A percentile compares a stretch with the other conserved stretches of the same genome.
Evolutionary conservation across 768 basidiomycete genomes (phyloP).

Genomic region (Chlorophyllum brunneum): DNA sequence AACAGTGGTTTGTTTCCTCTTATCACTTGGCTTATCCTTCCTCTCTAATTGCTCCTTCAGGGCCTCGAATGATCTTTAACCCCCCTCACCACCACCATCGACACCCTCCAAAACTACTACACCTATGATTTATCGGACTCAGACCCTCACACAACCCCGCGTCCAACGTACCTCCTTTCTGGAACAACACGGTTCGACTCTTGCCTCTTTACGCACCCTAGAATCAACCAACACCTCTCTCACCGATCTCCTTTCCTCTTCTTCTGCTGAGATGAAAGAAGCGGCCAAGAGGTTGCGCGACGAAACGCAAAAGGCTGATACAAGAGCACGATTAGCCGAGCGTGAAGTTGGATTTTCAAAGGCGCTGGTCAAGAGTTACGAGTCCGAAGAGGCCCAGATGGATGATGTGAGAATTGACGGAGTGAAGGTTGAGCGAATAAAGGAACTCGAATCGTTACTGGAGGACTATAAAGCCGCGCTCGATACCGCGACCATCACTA

Average conservation of each 20-base stretch:
- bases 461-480: conserved; percentile 52
- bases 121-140: conserved; percentile 48
- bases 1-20: conserved; percentile 45
- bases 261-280: conserved; percentile 31
- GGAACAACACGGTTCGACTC: conserved; percentile 61
- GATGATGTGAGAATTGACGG: conserved; percentile 28
- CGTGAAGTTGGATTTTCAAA: conserved; percentile 64
- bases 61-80: conserved; percentile 30
- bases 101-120: conserved; percentile 32
- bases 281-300: conserved; percentile 38
- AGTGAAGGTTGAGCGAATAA: conserved; percentile 39
- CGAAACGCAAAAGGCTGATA: conserved; percentile 26
- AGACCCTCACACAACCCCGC: conserved; percentile 56
- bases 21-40: conserved; percentile 5
- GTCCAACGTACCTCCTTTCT: conserved; percentile 58
- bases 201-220: conserved; percentile 48
- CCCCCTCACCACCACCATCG: conserved; percentile 17
- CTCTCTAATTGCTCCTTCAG: conserved; percentile 20
- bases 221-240: conserved; percentile 47
- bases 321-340: conserved; percentile 34
- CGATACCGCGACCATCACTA: conserved; percentile 30
- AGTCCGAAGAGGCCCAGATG: conserved; percentile 48
- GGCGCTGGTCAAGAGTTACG: conserved; percentile 65
- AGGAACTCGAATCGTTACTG: conserved; percentile 53
- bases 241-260: conserved; percentile 33